phyloP scores from a whole-genome alignment of 164 flowering plant genomes.

The Annona squamosa region DNA sequence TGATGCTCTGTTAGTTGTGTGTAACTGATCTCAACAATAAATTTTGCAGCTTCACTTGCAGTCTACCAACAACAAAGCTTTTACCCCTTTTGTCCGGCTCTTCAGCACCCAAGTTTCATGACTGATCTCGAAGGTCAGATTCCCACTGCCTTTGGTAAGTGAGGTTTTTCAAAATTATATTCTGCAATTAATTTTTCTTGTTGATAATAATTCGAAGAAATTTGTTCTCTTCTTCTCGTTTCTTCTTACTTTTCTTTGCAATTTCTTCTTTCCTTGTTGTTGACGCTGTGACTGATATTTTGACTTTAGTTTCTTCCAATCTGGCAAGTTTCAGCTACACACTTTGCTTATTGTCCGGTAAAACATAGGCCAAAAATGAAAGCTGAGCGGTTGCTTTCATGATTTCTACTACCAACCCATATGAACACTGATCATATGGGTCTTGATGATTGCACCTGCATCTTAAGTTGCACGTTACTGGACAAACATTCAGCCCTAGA shows the following conservation, averaged over 20 bases:
- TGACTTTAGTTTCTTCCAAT: neutral
- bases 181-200: neutral
- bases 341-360: too few relatives aligned
- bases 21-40: too few relatives aligned
- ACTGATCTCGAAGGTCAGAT: constrained; percentile 12
- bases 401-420: too few relatives aligned
- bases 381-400: too few relatives aligned
- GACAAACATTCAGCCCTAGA: too few relatives aligned
- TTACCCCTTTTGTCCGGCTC: neutral
- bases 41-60: neutral
- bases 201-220: neutral
- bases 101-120: constrained; percentile 14
- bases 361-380: too few relatives aligned
- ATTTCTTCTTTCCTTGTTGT: neutral
- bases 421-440: too few relatives aligned
- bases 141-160: constrained; percentile 17
- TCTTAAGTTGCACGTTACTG: too few relatives aligned
- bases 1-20: too few relatives aligned
- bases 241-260: neutral
- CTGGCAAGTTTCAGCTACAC: too few relatives aligned
- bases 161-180: neutral
- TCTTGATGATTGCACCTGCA: too few relatives aligned
- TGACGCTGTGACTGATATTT: neutral
- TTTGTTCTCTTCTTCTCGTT: neutral
- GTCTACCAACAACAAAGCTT: neutral